Evolutionary conservation across 148 eudicot species (phyloP), one percentile per base, ranked within the genome.

Genomic region (Drosera capensis): DNA sequence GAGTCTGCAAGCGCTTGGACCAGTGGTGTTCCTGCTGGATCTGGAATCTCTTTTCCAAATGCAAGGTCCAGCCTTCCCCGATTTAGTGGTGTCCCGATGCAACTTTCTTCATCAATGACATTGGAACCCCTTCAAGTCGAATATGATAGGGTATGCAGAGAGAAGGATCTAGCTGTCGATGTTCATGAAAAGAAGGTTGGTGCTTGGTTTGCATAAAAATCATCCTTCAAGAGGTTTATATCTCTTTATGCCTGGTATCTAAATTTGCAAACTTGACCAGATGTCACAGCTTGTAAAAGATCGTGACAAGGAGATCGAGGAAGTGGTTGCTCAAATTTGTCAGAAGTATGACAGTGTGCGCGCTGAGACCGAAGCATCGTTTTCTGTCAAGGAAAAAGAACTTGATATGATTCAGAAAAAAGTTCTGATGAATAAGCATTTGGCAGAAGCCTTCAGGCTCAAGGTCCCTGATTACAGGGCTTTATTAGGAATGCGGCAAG

Each of bases 91-190:
- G 39, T 45, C 24, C 45, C 54, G 22, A 23, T 55, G 19, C 64
- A 40, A 58, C 30, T 49, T 43, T 42, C 73, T 36, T 54, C 22
- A 20, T 67, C 62, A 15, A 45, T 48, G 46, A 38, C 43, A 37
- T 28, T 46, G 23, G 85, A 82, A 51, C 94, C 96, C n/a, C 94
- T 86, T 54, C 78, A 65, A 38, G 60, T n/a, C 23, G 96, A 75
- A 68, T 31, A 57, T 34, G 85, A 76, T 20, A 68, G 71, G 30
- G 48, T 82, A 29, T 54, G 37, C 12, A 71, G 45, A 49, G 78
- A 82, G 52, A 55, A 22, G 3, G 73, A 66, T 17, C 59, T 62
- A 28, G 16, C 63, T 49, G 39, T 38, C 14, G 69, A 46, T 52
- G 30, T 19, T 26, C 71, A 65, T 48, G 74, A 72, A 51, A 72